A percentile compares a stretch with the other conserved stretches of the same genome.
Evolutionary conservation across 1,284 basidiomycete species (phyloP).

Genomic region (Entoloma clypeatum): DNA sequence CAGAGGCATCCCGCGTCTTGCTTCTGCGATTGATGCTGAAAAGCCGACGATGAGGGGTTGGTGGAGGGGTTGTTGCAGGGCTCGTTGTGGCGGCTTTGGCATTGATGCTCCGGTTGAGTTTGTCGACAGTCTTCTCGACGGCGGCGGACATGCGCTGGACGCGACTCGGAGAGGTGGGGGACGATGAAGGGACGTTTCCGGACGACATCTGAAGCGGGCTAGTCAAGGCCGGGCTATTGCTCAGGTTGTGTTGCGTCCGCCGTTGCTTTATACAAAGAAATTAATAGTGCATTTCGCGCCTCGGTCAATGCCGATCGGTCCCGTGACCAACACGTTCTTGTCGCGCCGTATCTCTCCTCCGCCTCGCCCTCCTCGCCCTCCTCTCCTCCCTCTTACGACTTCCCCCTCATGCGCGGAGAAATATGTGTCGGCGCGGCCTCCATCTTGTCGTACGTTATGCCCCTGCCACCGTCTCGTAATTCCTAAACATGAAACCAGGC

Average conservation of each 20-base stretch:
- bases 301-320: constrained; percentile 18
- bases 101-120: constrained; percentile 52
- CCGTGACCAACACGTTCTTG: constrained; percentile 31
- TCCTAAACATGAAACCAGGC: constrained; percentile 37
- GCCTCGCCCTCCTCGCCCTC: constrained; percentile 18
- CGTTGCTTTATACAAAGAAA: no score
- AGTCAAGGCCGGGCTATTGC: constrained; percentile 1
- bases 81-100: constrained; percentile 33
- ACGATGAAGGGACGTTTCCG: no score
- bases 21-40: constrained; percentile 54
- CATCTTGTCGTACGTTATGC: constrained; percentile 56
- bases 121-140: constrained; percentile 50
- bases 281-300: no score
- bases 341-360: constrained; percentile 25
- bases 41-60: constrained; percentile 47
- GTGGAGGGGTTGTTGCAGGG: constrained; percentile 25
- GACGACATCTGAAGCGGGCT: no score
- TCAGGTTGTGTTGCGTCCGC: neutral
- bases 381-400: constrained; percentile 18
- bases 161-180: constrained; percentile 29
- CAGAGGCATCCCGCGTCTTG: constrained; percentile 41
- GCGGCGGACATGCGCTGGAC: constrained; percentile 44
- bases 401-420: constrained; percentile 57
- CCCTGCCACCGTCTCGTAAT: constrained; percentile 7
- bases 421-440: constrained; percentile 65